Percentiles rank a stretch among this genome's conserved stretches.
Evolutionary conservation across 495 filamentous ascomycete genomes (phyloP).

Genomic region (Aspergillus ostianus): DNA sequence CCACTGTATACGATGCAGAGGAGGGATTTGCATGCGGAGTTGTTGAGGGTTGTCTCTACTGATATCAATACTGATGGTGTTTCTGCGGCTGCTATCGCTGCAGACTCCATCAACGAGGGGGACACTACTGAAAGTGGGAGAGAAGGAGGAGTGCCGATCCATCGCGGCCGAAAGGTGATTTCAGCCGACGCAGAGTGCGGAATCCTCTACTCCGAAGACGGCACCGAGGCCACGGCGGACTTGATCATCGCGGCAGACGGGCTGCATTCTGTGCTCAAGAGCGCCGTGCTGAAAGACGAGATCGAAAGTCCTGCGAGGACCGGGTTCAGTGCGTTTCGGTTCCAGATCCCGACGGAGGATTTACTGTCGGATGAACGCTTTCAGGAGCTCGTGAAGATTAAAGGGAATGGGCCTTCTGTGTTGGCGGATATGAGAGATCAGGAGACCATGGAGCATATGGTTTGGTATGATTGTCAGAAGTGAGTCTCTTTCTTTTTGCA

Average conservation of each 20-base stretch:
- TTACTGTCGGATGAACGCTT: constrained; percentile 2
- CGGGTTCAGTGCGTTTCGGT: constrained; percentile 26
- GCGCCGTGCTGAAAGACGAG: constrained; percentile 18
- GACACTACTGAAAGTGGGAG: background rate
- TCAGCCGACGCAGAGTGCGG: constrained; percentile 33
- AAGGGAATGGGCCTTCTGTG: constrained; percentile 15
- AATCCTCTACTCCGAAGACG: constrained; percentile 33
- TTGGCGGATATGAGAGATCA: constrained; percentile 13
- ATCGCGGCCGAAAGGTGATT: constrained; percentile 14
- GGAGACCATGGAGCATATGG: constrained; percentile 18
- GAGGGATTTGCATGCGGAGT: constrained; percentile 48
- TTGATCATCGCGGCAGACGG: constrained; percentile 52
- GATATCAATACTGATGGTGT: too few relatives aligned
- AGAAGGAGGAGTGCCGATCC: constrained; percentile 26
- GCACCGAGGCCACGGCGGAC: constrained; percentile 33
- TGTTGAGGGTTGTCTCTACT: constrained; percentile 34
- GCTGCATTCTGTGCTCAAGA: constrained; percentile 36
- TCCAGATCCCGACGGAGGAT: constrained; percentile 21
- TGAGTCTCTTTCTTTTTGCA: constrained; percentile 9
- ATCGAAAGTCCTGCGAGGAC: constrained; percentile 2
- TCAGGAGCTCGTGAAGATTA: constrained; percentile 9
- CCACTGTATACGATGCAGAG: constrained; percentile 43
- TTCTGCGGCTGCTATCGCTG: too few relatives aligned
- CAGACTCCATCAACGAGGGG: too few relatives aligned
- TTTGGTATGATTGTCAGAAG: constrained; percentile 37